Evolutionary conservation across 768 basidiomycete species (phyloP), one percentile per base, ranked within the genome.

Genomic region (Lactarius akahatsu): DNA sequence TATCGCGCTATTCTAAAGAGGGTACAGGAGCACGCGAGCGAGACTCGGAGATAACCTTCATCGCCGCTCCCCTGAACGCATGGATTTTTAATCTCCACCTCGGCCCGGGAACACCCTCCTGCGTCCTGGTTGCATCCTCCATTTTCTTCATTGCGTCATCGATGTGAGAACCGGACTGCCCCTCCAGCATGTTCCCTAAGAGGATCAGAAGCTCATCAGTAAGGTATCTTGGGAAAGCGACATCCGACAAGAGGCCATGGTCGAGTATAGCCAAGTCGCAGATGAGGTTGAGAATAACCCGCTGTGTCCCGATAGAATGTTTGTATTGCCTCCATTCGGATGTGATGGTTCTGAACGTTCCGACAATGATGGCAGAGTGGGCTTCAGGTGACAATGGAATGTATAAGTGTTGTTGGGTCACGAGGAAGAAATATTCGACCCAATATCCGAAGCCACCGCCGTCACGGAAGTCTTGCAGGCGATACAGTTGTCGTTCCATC

Each of bases 201-300:
- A 52, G 26, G 1, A 26, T 6, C 23, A 52, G 23, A 45, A 45
- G 43, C 20, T 45, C 43, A 20, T 45, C 18, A 7, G 20, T n/a
- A 6, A 67, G 38, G 47, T 52, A 63, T 18, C 6, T 18, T 8
- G 65, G 65, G 28, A 20, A 40, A 13, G 13, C 9, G 26, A 0
- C 0, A 55, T 7, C 23, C 1, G 36, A 28, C 4, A 20, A 1
- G 34, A 4, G 2, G 38, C 38, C 18, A 13, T 4, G 59, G n/a
- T 40, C 34, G 6, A 10, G 36, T 30, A 59, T 68, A 73, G 77
- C 71, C 68, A 50, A 4, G 47, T 50, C 47, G 47, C 47, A 50
- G 47, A 50, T 4, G 69, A 66, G n/a, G 75, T 75, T n/a, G 68
- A 77, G 7, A 63, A 69, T 3, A 70, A 71, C 3, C 61, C 72